Percentiles rank a stretch among this genome's conserved stretches.
phyloP scores from a whole-genome alignment of 2,329 filamentous ascomycete species.

The Penicillium capsulatum region DNA sequence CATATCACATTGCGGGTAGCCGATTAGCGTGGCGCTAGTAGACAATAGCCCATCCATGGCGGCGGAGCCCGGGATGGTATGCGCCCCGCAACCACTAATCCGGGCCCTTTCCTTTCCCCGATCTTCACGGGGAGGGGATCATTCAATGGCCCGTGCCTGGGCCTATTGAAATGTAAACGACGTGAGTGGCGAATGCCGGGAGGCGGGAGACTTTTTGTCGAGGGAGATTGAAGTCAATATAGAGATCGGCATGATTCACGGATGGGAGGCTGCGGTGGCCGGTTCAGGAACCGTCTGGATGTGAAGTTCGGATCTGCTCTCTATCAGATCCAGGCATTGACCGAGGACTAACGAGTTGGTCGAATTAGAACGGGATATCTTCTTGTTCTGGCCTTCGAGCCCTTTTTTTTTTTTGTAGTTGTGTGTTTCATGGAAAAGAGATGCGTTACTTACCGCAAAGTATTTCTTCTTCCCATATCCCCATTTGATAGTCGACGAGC shows the following conservation, averaged over 20 bases:
- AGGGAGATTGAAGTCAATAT: neutral
- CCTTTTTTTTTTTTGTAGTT: neutral
- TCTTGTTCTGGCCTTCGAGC: neutral
- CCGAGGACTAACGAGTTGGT: slow-evolving; percentile 43
- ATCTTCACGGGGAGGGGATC: slow-evolving; percentile 2
- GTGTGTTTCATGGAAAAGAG: neutral
- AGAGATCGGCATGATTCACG: slow-evolving; percentile 1
- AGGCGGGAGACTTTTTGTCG: no score
- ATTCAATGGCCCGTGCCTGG: neutral
- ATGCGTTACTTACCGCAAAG: slow-evolving; percentile 62
- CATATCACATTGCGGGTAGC: slow-evolving; percentile 6
- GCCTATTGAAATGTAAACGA: no score
- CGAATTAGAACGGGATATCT: neutral
- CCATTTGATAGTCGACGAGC: slow-evolving; percentile 96
- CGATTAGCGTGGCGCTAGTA: slow-evolving; percentile 22
- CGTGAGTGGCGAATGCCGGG: no score
- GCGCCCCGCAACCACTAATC: slow-evolving; percentile 1
- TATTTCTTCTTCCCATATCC: slow-evolving; percentile 92
- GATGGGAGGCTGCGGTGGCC: slow-evolving; percentile 5
- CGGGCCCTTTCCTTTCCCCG: slow-evolving; percentile 2
- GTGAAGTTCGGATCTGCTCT: slow-evolving; percentile 32
- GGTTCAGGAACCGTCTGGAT: slow-evolving; percentile 19
- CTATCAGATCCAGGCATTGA: slow-evolving; percentile 53
- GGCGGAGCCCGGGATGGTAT: slow-evolving; percentile 2
- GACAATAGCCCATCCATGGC: slow-evolving; percentile 22